Evolutionary conservation across 176 grass and related monocot genomes (phyloP).

Genomic region (Rhynchospora tenuis): DNA sequence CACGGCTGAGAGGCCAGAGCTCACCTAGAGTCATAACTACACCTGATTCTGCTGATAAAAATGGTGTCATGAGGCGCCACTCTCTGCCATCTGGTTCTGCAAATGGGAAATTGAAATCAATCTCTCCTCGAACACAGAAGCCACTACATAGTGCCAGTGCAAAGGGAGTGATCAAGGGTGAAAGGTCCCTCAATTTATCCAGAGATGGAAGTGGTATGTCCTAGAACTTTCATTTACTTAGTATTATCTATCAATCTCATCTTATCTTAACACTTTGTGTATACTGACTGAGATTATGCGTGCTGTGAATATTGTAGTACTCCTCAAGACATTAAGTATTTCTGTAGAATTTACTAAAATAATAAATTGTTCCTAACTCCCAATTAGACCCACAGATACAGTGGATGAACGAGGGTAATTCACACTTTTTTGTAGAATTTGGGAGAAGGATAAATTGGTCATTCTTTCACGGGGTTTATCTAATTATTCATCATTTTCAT

Average conservation of each 20-base stretch:
- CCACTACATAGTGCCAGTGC: background rate
- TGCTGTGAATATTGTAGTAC: background rate
- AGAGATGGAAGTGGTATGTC: constrained; percentile 39
- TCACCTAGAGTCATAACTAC: constrained; percentile 29
- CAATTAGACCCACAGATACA: background rate
- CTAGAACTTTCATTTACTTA: background rate
- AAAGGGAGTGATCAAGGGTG: constrained; percentile 20
- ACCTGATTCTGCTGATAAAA: constrained; percentile 31
- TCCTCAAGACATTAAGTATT: background rate
- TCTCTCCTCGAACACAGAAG: constrained; percentile 26
- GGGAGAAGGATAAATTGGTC: background rate
- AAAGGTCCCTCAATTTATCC: constrained; percentile 27
- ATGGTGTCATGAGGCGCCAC: constrained; percentile 20
- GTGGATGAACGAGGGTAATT: background rate
- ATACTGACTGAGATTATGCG: background rate
- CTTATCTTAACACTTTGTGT: background rate
- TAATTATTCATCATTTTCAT: background rate
- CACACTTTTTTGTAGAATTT: background rate
- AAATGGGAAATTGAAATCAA: constrained; percentile 31
- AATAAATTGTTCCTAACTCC: background rate
- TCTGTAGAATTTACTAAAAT: background rate
- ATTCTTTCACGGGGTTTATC: background rate
- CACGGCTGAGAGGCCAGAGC: constrained; percentile 29
- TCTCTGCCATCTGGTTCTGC: constrained; percentile 30
- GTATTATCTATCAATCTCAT: background rate